Conservation (phyloP, 2,329 filamentous ascomycete genomes). For the Talaromyces marneffei region DNA sequence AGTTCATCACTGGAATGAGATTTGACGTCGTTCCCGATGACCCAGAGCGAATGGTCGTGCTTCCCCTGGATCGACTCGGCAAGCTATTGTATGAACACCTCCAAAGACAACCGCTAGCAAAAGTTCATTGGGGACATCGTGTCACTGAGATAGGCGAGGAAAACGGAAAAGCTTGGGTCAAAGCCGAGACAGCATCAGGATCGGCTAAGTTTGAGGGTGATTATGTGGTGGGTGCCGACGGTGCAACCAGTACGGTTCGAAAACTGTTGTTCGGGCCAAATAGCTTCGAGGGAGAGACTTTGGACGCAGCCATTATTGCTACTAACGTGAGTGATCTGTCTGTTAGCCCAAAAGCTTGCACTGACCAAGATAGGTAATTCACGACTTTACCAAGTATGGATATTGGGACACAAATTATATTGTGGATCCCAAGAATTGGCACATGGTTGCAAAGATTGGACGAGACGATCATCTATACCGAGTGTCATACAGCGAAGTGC, state of each 20-base stretch:
- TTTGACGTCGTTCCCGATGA: not conserved
- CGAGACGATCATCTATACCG: conserved; percentile 54
- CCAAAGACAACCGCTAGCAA: conserved; percentile 27
- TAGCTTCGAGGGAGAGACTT: conserved; percentile 53
- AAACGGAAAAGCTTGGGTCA: conserved; percentile 27
- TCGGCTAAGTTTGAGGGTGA: conserved; percentile 37
- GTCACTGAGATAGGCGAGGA: conserved; percentile 47
- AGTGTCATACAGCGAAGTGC: conserved; percentile 56
- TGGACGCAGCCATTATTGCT: conserved; percentile 56
- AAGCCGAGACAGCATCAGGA: conserved; percentile 28
- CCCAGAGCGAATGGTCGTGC: conserved; percentile 32
- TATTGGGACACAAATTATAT: conserved; percentile 46
- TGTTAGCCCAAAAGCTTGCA: conserved; percentile 15
- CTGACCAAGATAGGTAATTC: conserved; percentile 49
- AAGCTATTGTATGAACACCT: conserved; percentile 39
- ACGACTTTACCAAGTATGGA: conserved; percentile 48
- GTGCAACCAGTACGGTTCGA: conserved; percentile 38
- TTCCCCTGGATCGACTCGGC: conserved; percentile 41
- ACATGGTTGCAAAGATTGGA: conserved; percentile 58
- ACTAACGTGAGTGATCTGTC: conserved; percentile 46
- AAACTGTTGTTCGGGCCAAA: conserved; percentile 40
- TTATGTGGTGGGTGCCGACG: conserved; percentile 55
- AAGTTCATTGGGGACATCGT: conserved; percentile 43
- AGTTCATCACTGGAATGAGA: conserved; percentile 24
- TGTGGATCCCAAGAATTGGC: conserved; percentile 56